Evolutionary conservation across 208 protist genomes (phyloP).

Genomic region (Crithidia sp.): DNA sequence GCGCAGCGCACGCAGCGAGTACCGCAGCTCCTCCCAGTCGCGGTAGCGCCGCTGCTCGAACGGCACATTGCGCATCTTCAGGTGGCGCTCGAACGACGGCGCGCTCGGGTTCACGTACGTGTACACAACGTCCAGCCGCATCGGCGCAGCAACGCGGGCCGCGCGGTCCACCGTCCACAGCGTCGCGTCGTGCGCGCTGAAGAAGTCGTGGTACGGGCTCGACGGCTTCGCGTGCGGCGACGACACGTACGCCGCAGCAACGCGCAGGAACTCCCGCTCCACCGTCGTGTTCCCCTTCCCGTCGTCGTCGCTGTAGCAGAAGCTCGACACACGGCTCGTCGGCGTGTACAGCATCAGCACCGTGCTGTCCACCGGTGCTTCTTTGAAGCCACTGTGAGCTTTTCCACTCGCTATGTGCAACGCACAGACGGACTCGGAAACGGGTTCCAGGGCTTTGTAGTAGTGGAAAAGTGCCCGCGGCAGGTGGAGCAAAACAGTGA

Average conservation of each 20-base stretch:
- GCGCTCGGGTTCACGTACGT: conserved; percentile 59
- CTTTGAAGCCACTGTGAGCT: conserved; percentile 17
- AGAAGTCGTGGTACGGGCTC: conserved; percentile 46
- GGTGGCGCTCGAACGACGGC: conserved; percentile 35
- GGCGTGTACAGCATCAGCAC: conserved; percentile 45
- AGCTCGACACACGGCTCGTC: background rate
- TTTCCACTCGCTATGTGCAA: background rate
- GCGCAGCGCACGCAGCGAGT: conserved; percentile 50
- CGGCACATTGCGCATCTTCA: conserved; percentile 30
- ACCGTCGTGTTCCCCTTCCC: conserved; percentile 1
- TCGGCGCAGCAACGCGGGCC: conserved; percentile 29
- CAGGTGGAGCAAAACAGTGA: background rate
- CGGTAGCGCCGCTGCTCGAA: conserved; percentile 33
- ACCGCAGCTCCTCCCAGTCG: conserved; percentile 69
- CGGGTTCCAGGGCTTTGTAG: background rate
- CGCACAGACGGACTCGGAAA: background rate
- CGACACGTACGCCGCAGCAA: conserved; percentile 42
- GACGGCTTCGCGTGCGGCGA: conserved; percentile 16
- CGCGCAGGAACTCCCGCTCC: conserved; percentile 30
- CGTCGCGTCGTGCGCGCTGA: conserved; percentile 38
- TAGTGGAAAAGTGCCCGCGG: background rate
- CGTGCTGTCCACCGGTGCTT: conserved; percentile 31
- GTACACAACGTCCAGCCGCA: conserved; percentile 61
- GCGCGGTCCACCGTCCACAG: conserved; percentile 46
- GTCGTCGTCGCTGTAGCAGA: conserved; percentile 25